Conservation (phyloP, 768 basidiomycete genomes). For the Chlorophyllum brunneum region DNA sequence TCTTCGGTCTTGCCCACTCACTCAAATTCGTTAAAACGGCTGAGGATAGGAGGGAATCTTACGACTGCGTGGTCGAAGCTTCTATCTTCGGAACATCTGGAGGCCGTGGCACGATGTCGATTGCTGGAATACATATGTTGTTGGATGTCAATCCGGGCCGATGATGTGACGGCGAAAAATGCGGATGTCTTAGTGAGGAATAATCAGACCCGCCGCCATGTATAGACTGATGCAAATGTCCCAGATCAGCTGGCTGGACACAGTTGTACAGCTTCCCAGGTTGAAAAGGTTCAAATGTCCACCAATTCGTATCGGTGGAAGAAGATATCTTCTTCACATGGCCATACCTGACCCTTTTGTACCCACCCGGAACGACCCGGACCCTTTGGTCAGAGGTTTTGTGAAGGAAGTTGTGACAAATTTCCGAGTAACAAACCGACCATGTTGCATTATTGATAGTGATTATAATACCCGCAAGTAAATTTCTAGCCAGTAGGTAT, state of each 20-base stretch:
- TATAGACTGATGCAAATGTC: background rate
- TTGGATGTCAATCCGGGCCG: background rate
- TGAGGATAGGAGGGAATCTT: background rate
- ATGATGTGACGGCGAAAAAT: background rate
- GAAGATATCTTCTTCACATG: too few species aligned
- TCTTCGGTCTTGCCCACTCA: background rate
- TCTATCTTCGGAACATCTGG: background rate
- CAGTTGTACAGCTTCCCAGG: background rate
- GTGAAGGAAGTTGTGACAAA: too few species aligned
- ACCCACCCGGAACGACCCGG: background rate
- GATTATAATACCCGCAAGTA: too few species aligned
- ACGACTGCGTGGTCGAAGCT: background rate
- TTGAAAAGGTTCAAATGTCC: background rate
- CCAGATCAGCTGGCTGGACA: background rate
- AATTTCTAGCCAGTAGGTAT: too few species aligned
- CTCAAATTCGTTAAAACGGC: background rate
- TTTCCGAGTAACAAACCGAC: too few species aligned
- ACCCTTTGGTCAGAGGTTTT: too few species aligned
- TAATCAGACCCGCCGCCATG: background rate
- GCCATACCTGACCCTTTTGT: background rate
- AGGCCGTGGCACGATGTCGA: background rate
- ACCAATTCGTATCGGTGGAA: background rate
- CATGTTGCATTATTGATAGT: too few species aligned
- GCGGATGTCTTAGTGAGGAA: background rate
- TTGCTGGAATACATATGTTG: background rate